Evolutionary conservation across 768 basidiomycete species (phyloP).

Genomic region (Mycena chlorophos): DNA sequence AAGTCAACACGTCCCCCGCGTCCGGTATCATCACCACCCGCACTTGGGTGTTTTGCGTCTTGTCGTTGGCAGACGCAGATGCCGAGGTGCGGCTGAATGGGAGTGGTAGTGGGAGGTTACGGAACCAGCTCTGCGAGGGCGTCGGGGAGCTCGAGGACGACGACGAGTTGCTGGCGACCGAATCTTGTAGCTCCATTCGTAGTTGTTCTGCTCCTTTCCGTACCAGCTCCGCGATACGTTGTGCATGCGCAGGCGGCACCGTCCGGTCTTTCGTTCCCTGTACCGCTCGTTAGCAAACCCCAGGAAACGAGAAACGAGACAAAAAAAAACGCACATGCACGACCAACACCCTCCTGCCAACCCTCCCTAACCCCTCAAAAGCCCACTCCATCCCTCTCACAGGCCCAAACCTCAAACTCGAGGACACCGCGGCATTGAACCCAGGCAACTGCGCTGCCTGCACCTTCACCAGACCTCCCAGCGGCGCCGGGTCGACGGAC

Average conservation of each 20-base stretch:
- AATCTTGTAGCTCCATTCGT: neutral
- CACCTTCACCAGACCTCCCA: conserved; percentile 62
- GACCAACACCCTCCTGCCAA: conserved; percentile 54
- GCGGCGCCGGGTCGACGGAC: neutral
- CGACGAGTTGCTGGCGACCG: neutral
- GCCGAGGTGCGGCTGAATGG: neutral
- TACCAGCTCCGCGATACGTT: conserved; percentile 35
- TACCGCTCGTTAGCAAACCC: conserved; percentile 8
- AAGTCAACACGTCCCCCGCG: conserved; percentile 17
- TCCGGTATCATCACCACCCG: conserved; percentile 6
- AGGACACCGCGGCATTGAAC: conserved; percentile 76
- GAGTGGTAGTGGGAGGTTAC: neutral
- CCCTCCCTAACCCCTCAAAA: conserved; percentile 52
- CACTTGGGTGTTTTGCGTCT: neutral
- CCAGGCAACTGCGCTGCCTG: conserved; percentile 77
- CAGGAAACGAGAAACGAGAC: neutral
- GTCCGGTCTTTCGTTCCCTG: conserved; percentile 63
- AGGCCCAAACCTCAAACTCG: conserved; percentile 71
- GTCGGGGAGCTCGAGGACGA: neutral
- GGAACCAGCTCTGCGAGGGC: neutral
- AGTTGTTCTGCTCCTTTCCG: neutral
- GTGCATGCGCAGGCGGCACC: conserved; percentile 55
- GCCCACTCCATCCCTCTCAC: conserved; percentile 59
- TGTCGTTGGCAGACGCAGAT: neutral
- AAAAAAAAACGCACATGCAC: conserved; percentile 56